phyloP scores from a whole-genome alignment of 176 grass and related monocot species.

The Bromus sterilis region DNA sequence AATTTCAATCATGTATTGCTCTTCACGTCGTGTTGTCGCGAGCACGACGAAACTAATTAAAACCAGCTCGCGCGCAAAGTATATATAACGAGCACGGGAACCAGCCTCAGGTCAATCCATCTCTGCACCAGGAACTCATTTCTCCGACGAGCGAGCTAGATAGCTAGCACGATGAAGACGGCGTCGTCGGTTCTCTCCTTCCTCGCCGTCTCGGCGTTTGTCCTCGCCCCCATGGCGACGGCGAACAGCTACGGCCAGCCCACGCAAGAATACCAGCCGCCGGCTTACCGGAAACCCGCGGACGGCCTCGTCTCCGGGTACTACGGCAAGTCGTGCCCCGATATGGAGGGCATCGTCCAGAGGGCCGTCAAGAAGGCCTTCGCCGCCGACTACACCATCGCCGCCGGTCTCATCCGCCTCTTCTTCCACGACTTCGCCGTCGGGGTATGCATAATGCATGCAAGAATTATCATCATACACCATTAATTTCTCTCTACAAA shows the following conservation, averaged over 20 bases:
- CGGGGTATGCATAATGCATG: slow-evolving; percentile 20
- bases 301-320: background rate
- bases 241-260: background rate
- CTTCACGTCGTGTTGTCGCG: slow-evolving; percentile 26
- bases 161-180: slow-evolving; percentile 21
- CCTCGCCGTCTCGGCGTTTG: slow-evolving; percentile 6
- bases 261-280: background rate
- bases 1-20: slow-evolving; percentile 4
- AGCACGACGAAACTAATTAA: background rate
- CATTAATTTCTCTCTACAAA: background rate
- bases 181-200: background rate
- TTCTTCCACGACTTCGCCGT: slow-evolving; percentile 66
- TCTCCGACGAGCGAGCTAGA: background rate
- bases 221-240: background rate
- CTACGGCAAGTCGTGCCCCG: slow-evolving; percentile 45
- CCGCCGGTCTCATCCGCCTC: slow-evolving; percentile 48
- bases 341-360: slow-evolving; percentile 46
- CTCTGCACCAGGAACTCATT: background rate
- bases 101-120: background rate
- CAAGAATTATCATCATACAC: background rate
- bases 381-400: slow-evolving; percentile 29
- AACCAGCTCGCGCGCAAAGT: background rate
- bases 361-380: slow-evolving; percentile 33
- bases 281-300: slow-evolving; percentile 4
- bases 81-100: slow-evolving; percentile 10